A percentile compares a stretch with the other conserved stretches of the same genome.
Evolutionary conservation across 257 asterid species (phyloP).

Genomic region (Striga asiatica): DNA sequence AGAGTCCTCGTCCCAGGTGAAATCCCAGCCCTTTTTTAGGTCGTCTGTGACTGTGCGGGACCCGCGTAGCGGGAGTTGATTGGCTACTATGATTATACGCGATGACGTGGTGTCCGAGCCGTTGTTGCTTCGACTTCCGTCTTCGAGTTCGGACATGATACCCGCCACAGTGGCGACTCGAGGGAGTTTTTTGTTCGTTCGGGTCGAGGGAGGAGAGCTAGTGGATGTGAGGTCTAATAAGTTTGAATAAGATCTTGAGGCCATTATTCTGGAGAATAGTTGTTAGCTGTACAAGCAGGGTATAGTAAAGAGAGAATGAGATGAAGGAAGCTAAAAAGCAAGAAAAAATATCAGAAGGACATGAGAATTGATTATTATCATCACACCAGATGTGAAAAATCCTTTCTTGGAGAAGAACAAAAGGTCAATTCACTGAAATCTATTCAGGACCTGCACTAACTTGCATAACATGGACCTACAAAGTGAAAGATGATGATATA

Average conservation of each 20-base stretch:
- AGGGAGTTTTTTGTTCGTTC: constrained; percentile 48
- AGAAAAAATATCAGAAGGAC: not conserved
- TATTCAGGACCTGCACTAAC: too few species aligned
- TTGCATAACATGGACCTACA: not conserved
- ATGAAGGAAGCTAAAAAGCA: not conserved
- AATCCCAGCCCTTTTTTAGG: constrained; percentile 48
- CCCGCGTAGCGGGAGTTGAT: constrained; percentile 75
- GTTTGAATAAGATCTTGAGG: constrained; percentile 75
- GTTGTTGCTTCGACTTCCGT: constrained; percentile 52
- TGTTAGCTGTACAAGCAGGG: not conserved
- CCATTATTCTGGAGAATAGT: constrained; percentile 27
- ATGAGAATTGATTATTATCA: not conserved
- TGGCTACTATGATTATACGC: constrained; percentile 67
- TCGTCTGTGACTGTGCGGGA: constrained; percentile 24
- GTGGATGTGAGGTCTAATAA: constrained; percentile 65
- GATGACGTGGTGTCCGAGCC: constrained; percentile 75
- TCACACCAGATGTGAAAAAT: not conserved
- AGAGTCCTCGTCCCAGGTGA: constrained; percentile 86
- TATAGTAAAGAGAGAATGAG: constrained; percentile 13
- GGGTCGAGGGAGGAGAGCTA: constrained; percentile 46
- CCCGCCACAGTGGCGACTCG: constrained; percentile 77
- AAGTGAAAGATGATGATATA: not conserved
- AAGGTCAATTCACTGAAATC: too few species aligned
- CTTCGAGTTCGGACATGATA: constrained; percentile 65
- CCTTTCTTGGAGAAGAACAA: too few species aligned